Evolutionary conservation across 2,329 filamentous ascomycete genomes (phyloP), one percentile per base, ranked within the genome.

Genomic region (Epichloe bromicola): DNA sequence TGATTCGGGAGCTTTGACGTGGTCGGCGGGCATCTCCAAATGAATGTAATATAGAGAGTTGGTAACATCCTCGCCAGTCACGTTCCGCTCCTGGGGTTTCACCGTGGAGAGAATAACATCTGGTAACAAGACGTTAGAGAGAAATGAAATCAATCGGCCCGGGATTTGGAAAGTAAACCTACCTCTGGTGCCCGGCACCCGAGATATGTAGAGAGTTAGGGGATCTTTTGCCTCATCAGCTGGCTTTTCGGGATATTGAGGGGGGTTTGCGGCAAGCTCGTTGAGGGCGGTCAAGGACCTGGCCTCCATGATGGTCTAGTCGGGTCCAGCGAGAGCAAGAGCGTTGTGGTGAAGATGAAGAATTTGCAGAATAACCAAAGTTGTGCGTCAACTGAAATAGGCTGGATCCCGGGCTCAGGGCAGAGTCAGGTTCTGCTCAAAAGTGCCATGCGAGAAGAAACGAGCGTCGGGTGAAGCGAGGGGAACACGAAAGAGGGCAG

Each of bases 21-120:
- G 79, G 39, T 79, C 74, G 3, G 79, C 77, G 2, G 76, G 74
- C 7, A 54, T 50, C 51, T 64, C 61, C 39, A 94, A 78, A 67
- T 97, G 91, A 49, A 96, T 73, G 64, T 93, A 97, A 69, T 97
- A 98, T 5, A 98, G 75, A 14, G 85, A 95, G 60, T 82, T 88
- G 51, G 85, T 80, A 46, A 98, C 83, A 63, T 96, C 91, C 63
- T 90, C 84, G 43, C 80, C 83, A 0, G 88, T 94, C 56, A 98
- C 88, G 54, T 88, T 91, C 65, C 93, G 95, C 41, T 85, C 76
- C 48, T 86, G 83, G 2, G 93, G 93, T 64, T 95, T 95, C 55
- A 93, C 78, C 1, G 93, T 87, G 1, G 91, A 94, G 44, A 98
- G 80, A 59, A 96, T 94, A 52, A 96, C 78, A 74, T 96, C 91